A percentile compares a stretch with the other conserved stretches of the same genome.
Evolutionary conservation across 805 yeast genomes (phyloP).

Genomic region (Candida easanensis): DNA sequence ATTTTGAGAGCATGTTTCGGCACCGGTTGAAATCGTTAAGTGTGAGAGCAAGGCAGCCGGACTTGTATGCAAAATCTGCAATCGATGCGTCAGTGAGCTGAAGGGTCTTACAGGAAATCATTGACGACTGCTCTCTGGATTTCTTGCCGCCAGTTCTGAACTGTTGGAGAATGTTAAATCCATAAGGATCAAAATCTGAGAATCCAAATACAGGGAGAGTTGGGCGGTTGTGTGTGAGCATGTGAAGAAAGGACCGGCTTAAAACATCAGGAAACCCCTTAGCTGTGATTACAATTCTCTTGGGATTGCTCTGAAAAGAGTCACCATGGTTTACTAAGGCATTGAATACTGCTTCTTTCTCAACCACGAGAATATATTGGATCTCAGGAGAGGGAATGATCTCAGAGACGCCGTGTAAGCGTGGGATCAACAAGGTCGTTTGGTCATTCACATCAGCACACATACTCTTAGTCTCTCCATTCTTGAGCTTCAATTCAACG

Average conservation of each 20-base stretch:
- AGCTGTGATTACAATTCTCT: conserved; percentile 51
- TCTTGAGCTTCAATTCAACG: conserved; percentile 9
- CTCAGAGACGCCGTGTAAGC: conserved; percentile 27
- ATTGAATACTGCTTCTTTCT: conserved; percentile 52
- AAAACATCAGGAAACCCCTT: conserved; percentile 68
- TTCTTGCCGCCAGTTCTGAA: conserved; percentile 32
- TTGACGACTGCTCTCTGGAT: neutral
- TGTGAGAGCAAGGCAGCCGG: conserved; percentile 21
- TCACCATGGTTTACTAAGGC: conserved; percentile 20
- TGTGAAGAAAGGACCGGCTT: conserved; percentile 43
- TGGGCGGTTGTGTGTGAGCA: conserved; percentile 25
- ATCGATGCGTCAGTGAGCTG: conserved; percentile 20
- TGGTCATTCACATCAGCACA: conserved; percentile 3
- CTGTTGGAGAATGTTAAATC: conserved; percentile 52
- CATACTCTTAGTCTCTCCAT: conserved; percentile 4
- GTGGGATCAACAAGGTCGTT: conserved; percentile 38
- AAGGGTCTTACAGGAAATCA: conserved; percentile 13
- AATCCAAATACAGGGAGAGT: conserved; percentile 39
- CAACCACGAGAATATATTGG: conserved; percentile 41
- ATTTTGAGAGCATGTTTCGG: conserved; percentile 20
- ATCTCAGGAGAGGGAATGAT: conserved; percentile 7
- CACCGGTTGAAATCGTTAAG: conserved; percentile 30
- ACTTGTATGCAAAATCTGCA: conserved; percentile 16
- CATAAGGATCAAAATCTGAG: conserved; percentile 69
- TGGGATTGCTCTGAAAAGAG: neutral